These are phyloP conservation scores for Lantana camara DNA, from an alignment of 257 asterid species.

Conservation along the genomic window DNA sequence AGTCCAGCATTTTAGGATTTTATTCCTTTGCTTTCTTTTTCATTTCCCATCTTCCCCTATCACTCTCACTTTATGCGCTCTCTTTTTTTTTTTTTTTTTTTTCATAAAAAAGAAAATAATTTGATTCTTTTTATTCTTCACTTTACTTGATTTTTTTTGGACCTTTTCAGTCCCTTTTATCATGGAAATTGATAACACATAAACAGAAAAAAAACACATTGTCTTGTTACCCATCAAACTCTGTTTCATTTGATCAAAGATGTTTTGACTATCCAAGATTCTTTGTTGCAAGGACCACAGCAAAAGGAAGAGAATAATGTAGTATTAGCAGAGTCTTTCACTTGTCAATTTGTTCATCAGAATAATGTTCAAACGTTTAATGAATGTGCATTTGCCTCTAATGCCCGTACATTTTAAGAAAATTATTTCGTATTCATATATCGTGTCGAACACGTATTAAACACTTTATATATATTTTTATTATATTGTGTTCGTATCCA, in stretches of 20 bases:
- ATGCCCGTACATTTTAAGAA: too few species aligned
- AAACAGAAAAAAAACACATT: conserved; percentile 20
- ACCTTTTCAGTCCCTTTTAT: conserved; percentile 25
- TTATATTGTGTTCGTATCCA: too few species aligned
- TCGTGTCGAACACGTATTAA: too few species aligned
- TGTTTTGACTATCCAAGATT: conserved; percentile 20
- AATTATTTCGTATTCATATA: too few species aligned
- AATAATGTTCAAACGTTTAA: not conserved
- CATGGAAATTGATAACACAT: conserved; percentile 29
- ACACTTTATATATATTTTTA: too few species aligned
- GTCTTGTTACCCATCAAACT: not conserved
- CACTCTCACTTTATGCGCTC: conserved; percentile 33
- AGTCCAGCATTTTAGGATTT: conserved; percentile 46
- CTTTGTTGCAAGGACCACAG: conserved; percentile 27
- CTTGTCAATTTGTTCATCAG: conserved; percentile 23
- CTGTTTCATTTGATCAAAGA: too few species aligned
- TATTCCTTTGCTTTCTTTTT: conserved; percentile 31
- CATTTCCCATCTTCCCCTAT: conserved; percentile 25
- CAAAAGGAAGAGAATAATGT: not conserved
- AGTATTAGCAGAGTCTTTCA: not conserved
- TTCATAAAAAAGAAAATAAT: too few species aligned
- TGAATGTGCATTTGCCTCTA: not conserved
- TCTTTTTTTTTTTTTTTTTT: too few species aligned
- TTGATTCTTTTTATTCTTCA: not conserved
- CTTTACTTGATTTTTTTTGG: conserved; percentile 6